These are phyloP conservation scores for Acanthamoeba culbertsoni DNA, from an alignment of 208 protist species.

Conservation along the genomic window DNA sequence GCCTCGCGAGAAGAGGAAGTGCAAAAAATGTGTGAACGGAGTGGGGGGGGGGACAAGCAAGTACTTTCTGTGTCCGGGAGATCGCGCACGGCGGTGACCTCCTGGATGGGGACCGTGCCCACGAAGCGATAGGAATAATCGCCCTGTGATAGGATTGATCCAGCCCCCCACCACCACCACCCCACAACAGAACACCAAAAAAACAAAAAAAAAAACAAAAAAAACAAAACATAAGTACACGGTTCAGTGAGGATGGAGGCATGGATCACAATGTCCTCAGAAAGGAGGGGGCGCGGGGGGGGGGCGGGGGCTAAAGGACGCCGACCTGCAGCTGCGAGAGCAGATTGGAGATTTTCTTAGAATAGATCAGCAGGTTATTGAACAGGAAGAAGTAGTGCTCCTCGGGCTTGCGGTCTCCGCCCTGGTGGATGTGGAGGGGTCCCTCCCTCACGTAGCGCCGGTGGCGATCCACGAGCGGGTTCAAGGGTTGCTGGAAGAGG, in stretches of 20 bases:
- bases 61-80: not conserved
- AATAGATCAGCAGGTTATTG: conserved; percentile 52
- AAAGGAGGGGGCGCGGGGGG: not conserved
- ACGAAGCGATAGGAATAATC: not conserved
- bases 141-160: not conserved
- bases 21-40: not conserved
- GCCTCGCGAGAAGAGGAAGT: not conserved
- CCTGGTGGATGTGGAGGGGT: not conserved
- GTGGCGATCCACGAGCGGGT: not conserved
- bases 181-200: not conserved
- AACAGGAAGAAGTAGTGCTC: conserved; percentile 42
- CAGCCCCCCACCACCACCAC: not conserved
- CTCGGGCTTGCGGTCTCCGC: not conserved
- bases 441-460: not conserved
- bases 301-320: not conserved
- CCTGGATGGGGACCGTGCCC: not conserved
- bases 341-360: conserved; percentile 18
- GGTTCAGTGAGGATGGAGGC: not conserved
- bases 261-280: not conserved
- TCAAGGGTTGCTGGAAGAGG: not conserved
- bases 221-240: not conserved
- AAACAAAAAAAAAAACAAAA: not conserved
- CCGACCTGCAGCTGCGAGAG: not conserved
- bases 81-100: not conserved
- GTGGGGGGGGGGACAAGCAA: not conserved